phyloP scores from a whole-genome alignment of 2,329 filamentous ascomycete species.

The Pseudocercospora pini-densiflorae region DNA sequence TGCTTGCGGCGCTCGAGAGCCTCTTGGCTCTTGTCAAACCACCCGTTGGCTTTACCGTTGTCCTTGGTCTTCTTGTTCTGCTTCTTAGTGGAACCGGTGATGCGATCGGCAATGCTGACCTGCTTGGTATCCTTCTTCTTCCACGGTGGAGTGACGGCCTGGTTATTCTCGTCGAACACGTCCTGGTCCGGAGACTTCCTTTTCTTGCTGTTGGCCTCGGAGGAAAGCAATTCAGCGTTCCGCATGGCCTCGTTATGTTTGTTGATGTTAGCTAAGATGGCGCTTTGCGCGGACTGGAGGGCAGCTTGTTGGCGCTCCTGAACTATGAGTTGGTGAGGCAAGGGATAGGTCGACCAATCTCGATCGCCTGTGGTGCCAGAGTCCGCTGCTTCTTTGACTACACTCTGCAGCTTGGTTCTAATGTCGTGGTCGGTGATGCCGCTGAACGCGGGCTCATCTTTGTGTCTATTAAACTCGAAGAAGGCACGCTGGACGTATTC shows the following conservation, averaged over 20 bases:
- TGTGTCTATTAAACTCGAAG: conserved; percentile 64
- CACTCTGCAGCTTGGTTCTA: conserved; percentile 80
- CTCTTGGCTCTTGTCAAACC: conserved; percentile 65
- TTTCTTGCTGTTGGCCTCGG: conserved; percentile 64
- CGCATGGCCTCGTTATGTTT: conserved; percentile 9
- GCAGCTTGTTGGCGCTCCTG: conserved; percentile 64
- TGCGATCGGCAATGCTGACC: conserved; percentile 72
- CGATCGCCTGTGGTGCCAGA: conserved; percentile 73
- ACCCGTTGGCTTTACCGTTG: conserved; percentile 43
- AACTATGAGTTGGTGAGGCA: conserved; percentile 83
- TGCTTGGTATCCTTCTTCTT: conserved; percentile 63
- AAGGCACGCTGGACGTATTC: conserved; percentile 90
- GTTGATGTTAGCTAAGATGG: conserved; percentile 38
- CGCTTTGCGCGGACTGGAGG: conserved; percentile 33
- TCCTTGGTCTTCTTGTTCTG: conserved; percentile 48
- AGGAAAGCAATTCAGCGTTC: conserved; percentile 10
- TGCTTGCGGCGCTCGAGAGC: conserved; percentile 86
- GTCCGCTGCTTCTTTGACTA: conserved; percentile 77
- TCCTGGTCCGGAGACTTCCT: conserved; percentile 76
- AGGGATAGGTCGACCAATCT: conserved; percentile 81
- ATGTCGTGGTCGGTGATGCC: conserved; percentile 65
- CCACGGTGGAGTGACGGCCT: conserved; percentile 67
- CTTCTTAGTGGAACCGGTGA: conserved; percentile 65
- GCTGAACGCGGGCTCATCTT: conserved; percentile 38
- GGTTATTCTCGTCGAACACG: conserved; percentile 57